Evolutionary conservation across 1,284 basidiomycete genomes (phyloP).

Genomic region (Grifola frondosa): DNA sequence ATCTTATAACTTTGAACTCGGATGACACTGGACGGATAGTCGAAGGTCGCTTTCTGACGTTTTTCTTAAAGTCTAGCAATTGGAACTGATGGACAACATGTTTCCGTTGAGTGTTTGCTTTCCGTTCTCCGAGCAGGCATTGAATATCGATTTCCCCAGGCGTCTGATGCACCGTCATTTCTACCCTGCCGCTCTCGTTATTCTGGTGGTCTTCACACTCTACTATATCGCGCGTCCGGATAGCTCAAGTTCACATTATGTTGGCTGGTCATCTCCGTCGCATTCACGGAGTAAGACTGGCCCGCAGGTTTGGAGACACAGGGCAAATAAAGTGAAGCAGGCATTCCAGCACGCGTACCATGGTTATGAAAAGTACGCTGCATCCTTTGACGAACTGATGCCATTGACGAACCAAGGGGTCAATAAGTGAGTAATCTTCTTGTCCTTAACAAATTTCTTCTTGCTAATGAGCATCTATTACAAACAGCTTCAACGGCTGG

Average conservation of each 20-base stretch:
- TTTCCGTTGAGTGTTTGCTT: no score
- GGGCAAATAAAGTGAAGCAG: slow-evolving; percentile 54
- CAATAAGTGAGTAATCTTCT: slow-evolving; percentile 47
- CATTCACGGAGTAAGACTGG: slow-evolving; percentile 1
- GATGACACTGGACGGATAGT: no score
- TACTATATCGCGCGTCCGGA: slow-evolving; percentile 23
- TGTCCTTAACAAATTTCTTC: background rate
- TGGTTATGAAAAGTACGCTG: slow-evolving; percentile 58
- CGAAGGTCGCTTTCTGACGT: no score
- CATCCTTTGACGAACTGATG: slow-evolving; percentile 59
- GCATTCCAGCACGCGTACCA: slow-evolving; percentile 66
- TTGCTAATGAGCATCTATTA: background rate
- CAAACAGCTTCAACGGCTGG: slow-evolving; percentile 86
- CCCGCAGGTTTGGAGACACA: slow-evolving; percentile 45
- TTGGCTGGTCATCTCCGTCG: slow-evolving; percentile 6
- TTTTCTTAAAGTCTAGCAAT: no score
- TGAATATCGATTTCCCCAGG: slow-evolving; percentile 17
- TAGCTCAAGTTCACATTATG: slow-evolving; percentile 11
- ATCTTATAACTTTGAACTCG: no score
- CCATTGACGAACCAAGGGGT: slow-evolving; percentile 47
- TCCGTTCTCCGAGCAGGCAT: background rate
- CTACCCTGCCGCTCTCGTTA: slow-evolving; percentile 20
- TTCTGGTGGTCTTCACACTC: slow-evolving; percentile 24
- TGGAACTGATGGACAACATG: no score
- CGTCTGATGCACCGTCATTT: slow-evolving; percentile 31